Conservation (phyloP, 768 basidiomycete species). For the Crassisporium funariophilum region DNA sequence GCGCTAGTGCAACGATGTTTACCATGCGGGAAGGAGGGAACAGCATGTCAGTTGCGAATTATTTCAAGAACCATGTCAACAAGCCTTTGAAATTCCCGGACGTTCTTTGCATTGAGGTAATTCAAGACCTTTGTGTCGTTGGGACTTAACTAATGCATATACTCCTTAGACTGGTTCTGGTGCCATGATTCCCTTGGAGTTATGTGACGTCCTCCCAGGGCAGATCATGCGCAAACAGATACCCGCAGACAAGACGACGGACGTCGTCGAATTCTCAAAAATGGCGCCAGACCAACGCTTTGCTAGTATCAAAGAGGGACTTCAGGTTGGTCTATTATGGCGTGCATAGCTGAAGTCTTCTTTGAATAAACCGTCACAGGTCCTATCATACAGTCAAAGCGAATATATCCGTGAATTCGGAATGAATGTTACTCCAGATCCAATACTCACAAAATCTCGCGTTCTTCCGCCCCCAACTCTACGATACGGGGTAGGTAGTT, state of each 20-base stretch:
- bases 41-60: slow-evolving; percentile 52
- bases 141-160: neutral
- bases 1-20: slow-evolving; percentile 57
- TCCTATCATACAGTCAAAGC: slow-evolving; percentile 69
- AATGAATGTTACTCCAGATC: slow-evolving; percentile 53
- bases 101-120: slow-evolving; percentile 67
- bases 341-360: too few species aligned
- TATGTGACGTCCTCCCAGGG: slow-evolving; percentile 62
- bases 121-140: slow-evolving; percentile 9
- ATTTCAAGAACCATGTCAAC: slow-evolving; percentile 57
- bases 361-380: slow-evolving; percentile 40
- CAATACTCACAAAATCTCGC: slow-evolving; percentile 60
- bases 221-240: slow-evolving; percentile 77
- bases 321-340: slow-evolving; percentile 8
- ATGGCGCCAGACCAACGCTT: slow-evolving; percentile 63
- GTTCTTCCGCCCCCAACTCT: slow-evolving; percentile 58
- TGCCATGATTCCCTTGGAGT: slow-evolving; percentile 68
- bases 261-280: slow-evolving; percentile 70
- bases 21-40: slow-evolving; percentile 47
- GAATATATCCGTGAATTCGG: slow-evolving; percentile 76
- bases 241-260: slow-evolving; percentile 65
- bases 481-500: slow-evolving; percentile 51
- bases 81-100: slow-evolving; percentile 56
- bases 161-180: slow-evolving; percentile 57
- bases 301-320: slow-evolving; percentile 18